Base-by-base conservation (phyloP, 495 filamentous ascomycete genomes). In the Neurospora sp. region DNA sequence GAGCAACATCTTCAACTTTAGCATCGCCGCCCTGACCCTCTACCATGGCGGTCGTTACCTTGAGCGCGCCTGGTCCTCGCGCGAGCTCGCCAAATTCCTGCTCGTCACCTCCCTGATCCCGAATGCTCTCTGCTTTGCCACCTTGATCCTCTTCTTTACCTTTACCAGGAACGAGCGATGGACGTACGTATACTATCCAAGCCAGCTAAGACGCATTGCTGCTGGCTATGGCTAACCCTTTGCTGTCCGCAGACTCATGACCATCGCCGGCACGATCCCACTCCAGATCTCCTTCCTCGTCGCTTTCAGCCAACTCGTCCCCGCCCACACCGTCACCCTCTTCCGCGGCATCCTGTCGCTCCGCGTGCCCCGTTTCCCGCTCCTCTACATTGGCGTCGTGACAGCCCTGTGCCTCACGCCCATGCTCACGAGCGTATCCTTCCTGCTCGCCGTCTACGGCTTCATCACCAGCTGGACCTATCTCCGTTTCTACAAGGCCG, bases 281-380 rank as follows among this genome's bases (percentile, higher is more conserved):
- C 87, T 97, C 70, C 95, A 98, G 82, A 93, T 92, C 40, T 94
- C 93, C 74, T 98, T 98, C 85, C 91, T 99, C 73, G 94, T 99
- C 78, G 93, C 96, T 72, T 98, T 98, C 84, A 98, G 97, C 83
- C 96, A 99, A 82, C 93, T 99, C 41, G 93, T 98, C 27, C 96
- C 96, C 38, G 94, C 97, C 79, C 96, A 99, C 83, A 98, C 96
- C n/a, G 95, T 99, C 46, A 93, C 94, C 0, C 88, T 99, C 75
- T 93, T 97, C 84, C 90, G 91, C 75, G 93, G 93, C 72, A 83
- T 97, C 69, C 79, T 99, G 70, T 96, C 95, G 72, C 88, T 98
- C 78, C 94, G 96, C 71, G 94, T 99, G 14, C 86, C 86, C 76
- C 93, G 96, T 77, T 97, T 98, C 80, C 96, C 96, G 10, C 91